Percentiles rank a stretch among this genome's conserved stretches.
Evolutionary conservation across 805 yeast genomes (phyloP).

Genomic region (Sporopachydermia lactativora): DNA sequence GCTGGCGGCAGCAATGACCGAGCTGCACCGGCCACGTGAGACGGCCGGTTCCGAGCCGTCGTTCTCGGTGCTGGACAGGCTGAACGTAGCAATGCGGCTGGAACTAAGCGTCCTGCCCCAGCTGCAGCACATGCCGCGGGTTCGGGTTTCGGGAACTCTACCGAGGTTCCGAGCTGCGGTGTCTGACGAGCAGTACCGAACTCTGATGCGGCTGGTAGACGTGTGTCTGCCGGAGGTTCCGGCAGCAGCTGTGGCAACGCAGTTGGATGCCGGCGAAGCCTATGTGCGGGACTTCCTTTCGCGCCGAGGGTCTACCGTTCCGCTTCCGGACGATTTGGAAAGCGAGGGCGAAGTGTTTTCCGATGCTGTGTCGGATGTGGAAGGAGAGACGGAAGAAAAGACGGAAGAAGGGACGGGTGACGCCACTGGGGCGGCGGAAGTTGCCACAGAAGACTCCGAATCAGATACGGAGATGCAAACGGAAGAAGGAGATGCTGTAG

Average conservation of each 20-base stretch:
- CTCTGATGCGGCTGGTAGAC: constrained; percentile 66
- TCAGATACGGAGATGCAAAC: constrained; percentile 7
- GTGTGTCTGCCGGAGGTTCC: constrained; percentile 44
- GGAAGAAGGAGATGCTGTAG: too few species aligned
- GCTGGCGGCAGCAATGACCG: constrained; percentile 63
- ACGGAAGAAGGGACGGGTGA: constrained; percentile 13
- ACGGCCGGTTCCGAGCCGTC: constrained; percentile 8
- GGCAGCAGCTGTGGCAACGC: constrained; percentile 18
- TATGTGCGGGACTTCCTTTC: neutral
- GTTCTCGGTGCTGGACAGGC: constrained; percentile 54
- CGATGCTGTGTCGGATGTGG: constrained; percentile 6
- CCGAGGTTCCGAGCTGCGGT: constrained; percentile 59
- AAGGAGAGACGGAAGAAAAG: constrained; percentile 10
- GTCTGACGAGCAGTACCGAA: constrained; percentile 83
- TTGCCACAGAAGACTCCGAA: neutral
- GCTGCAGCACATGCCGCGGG: constrained; percentile 56
- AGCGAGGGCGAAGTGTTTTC: neutral
- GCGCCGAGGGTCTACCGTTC: neutral
- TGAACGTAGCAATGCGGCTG: constrained; percentile 57
- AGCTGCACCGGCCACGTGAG: constrained; percentile 35
- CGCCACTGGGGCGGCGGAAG: neutral
- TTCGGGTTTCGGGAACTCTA: constrained; percentile 63
- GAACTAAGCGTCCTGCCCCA: constrained; percentile 81
- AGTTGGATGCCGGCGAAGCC: neutral
- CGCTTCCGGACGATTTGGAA: neutral